These are phyloP conservation scores for Talaromyces sp. DNA, from an alignment of 2,329 filamentous ascomycete species.

Conservation along the genomic window DNA sequence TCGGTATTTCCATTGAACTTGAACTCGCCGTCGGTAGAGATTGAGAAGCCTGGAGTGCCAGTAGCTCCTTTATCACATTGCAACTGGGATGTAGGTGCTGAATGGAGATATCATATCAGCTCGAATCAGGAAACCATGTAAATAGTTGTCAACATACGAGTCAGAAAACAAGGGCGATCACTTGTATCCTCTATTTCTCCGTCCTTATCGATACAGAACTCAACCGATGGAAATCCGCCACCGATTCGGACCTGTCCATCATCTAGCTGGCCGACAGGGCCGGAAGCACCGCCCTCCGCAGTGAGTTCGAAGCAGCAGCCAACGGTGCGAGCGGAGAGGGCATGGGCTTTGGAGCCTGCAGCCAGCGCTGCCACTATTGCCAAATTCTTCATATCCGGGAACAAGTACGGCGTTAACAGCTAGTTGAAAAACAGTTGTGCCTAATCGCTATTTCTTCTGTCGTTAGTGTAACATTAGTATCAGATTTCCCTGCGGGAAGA, in stretches of 20 bases:
- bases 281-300: slow-evolving; percentile 41
- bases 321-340: slow-evolving; percentile 31
- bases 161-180: slow-evolving; percentile 59
- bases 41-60: slow-evolving; percentile 51
- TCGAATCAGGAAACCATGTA: background rate
- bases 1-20: slow-evolving; percentile 45
- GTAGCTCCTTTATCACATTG: slow-evolving; percentile 55
- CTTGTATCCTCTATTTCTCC: slow-evolving; percentile 51
- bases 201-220: slow-evolving; percentile 51
- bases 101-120: background rate
- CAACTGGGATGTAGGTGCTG: slow-evolving; percentile 52
- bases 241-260: slow-evolving; percentile 60
- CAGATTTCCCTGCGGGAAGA: background rate
- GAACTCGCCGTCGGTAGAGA: slow-evolving; percentile 49
- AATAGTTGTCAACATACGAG: slow-evolving; percentile 39
- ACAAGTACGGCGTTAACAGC: background rate
- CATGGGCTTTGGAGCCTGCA: slow-evolving; percentile 39
- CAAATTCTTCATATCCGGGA: slow-evolving; percentile 14
- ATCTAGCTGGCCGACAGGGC: slow-evolving; percentile 52
- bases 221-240: slow-evolving; percentile 40
- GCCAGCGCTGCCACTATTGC: slow-evolving; percentile 33
- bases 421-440: background rate
- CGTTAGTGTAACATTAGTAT: background rate
- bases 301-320: slow-evolving; percentile 50
- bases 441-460: background rate